These are phyloP conservation scores for Talaromyces thailandensis DNA, from an alignment of 495 filamentous ascomycete genomes.

Conservation along the genomic window DNA sequence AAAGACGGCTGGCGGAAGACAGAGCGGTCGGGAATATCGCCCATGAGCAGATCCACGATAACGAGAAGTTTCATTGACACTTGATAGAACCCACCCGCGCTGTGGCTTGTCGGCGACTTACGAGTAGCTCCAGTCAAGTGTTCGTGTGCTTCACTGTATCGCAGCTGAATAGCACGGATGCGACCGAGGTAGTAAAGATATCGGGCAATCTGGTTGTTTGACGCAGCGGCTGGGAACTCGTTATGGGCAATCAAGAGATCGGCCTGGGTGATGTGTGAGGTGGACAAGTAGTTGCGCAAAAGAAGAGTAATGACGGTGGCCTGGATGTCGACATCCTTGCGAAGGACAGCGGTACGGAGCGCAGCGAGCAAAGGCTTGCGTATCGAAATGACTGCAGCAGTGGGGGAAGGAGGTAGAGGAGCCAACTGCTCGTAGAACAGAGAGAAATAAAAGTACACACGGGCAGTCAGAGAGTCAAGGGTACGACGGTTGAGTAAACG, in stretches of 20 bases:
- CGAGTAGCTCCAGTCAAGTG: constrained; percentile 85
- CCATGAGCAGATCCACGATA: constrained; percentile 96
- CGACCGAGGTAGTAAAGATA: constrained; percentile 95
- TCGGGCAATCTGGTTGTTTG: constrained; percentile 94
- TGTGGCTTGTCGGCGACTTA: constrained; percentile 83
- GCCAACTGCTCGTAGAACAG: constrained; percentile 85
- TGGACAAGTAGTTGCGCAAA: constrained; percentile 91
- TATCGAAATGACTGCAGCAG: constrained; percentile 74
- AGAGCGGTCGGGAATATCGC: constrained; percentile 91
- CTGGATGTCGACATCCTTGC: constrained; percentile 94
- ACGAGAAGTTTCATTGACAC: constrained; percentile 88
- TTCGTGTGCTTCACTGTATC: constrained; percentile 94
- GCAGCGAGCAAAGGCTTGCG: constrained; percentile 80
- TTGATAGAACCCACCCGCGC: constrained; percentile 88
- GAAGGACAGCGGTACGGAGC: constrained; percentile 83
- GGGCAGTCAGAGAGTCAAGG: constrained; percentile 84
- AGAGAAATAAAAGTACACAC: constrained; percentile 96
- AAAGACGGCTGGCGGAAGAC: constrained; percentile 83
- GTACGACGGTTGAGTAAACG: constrained; percentile 88
- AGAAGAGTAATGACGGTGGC: constrained; percentile 89
- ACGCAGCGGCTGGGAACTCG: constrained; percentile 82
- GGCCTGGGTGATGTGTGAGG: constrained; percentile 93
- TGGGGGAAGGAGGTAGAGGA: constrained; percentile 77
- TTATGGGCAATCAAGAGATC: constrained; percentile 93
- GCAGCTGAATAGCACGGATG: constrained; percentile 90